Evolutionary conservation across 2,329 filamentous ascomycete species (phyloP), one percentile per base, ranked within the genome.

Genomic region (Colletotrichum agaves): DNA sequence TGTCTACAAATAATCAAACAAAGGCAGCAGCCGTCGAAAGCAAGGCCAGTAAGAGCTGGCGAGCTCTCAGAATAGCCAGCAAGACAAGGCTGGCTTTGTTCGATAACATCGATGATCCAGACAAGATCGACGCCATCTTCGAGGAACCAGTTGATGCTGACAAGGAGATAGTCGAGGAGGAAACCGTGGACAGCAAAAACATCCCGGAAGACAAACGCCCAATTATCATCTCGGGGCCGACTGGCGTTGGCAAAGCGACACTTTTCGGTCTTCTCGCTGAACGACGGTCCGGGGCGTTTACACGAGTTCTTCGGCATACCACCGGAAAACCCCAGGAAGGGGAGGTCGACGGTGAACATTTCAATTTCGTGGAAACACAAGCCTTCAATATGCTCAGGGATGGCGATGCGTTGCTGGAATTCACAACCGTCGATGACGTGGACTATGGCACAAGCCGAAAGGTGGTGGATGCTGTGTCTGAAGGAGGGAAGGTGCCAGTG

Each of bases 11-110:
- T 82, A 81, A 87, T 78, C 80, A 86, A 64, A 85, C 87, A 58
- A 87, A 86, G 71, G 80, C 81, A 0, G 78, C 79, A 12, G 84
- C 88, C 19, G 78, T 89, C 7, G 91, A 92, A 71, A 86, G 90
- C 62, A 97, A 97, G 77, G 89, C 91, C 19, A 97, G 93, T 81
- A 95, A 97, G 78, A 91, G 90, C 63, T 99, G 96, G 96, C 88
- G 94, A 72, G 93, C 93, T 5, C 82, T 99, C 70, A 89, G 96
- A 59, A 87, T 97, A 71, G 92, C 93, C 10, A 90, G 91, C 63
- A 89, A 88, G 71, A 89, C 85, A 63, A 91, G 91, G 73, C 85
- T 98, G 71, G 86, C 88, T 49, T 82, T 89, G 19, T 96, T 98
- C 77, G 94, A 98, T 78, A 93, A 91, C 78, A 92, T 97, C 53